Evolutionary conservation across 1,284 basidiomycete genomes (phyloP).

Genomic region (Sphaerobolus stellatus): DNA sequence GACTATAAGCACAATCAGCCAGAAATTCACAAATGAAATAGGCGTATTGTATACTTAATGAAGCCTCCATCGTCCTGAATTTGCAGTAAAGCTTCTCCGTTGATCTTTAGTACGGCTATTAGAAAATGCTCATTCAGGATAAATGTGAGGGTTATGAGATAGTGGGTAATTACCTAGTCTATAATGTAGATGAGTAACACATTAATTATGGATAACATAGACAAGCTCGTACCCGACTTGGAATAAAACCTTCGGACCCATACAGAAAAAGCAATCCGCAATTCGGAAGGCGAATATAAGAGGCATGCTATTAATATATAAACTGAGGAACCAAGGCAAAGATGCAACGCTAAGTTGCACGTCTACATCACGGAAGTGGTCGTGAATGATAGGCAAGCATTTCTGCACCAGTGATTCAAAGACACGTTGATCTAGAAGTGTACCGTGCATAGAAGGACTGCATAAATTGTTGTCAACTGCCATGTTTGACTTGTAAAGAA

Average conservation of each 20-base stretch:
- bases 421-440: conserved; percentile 94
- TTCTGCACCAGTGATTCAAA: conserved; percentile 96
- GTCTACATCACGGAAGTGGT: conserved; percentile 89
- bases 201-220: not conserved
- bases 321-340: conserved; percentile 95
- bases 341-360: conserved; percentile 97
- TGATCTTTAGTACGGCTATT: conserved; percentile 94
- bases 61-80: conserved; percentile 98
- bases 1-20: conserved; percentile 40
- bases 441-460: conserved; percentile 94
- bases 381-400: conserved; percentile 89
- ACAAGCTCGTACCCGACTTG: conserved; percentile 79
- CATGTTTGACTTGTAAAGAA: not conserved
- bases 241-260: conserved; percentile 98
- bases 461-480: not conserved
- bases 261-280: conserved; percentile 98
- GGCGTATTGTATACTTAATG: conserved; percentile 69
- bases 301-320: conserved; percentile 98
- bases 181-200: conserved; percentile 3
- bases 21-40: not conserved
- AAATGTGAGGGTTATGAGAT: not conserved
- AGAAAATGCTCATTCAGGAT: not conserved
- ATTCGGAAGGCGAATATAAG: conserved; percentile 99
- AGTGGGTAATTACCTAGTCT: conserved; percentile 19
- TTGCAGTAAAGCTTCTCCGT: conserved; percentile 91